Conservation (phyloP, 371 early-diverging fungal species). For the Mortierella sp. region DNA sequence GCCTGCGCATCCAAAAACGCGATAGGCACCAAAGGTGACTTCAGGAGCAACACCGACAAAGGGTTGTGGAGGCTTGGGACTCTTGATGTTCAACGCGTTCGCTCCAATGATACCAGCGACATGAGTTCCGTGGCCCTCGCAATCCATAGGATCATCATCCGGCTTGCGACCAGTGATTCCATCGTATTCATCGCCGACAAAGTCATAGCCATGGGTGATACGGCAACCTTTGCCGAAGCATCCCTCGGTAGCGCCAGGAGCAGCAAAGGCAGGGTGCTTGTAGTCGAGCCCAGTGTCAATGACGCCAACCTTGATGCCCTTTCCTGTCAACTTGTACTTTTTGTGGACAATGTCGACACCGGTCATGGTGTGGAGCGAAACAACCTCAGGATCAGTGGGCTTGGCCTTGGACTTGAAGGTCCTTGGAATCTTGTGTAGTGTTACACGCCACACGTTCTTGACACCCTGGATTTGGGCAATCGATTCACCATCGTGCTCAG, state of each 20-base stretch:
- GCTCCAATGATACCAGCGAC: conserved; percentile 67
- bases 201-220: conserved; percentile 56
- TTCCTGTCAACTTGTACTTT: conserved; percentile 63
- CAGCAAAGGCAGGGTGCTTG: conserved; percentile 63
- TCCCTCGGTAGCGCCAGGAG: conserved; percentile 28
- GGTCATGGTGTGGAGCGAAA: conserved; percentile 61
- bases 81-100: conserved; percentile 46
- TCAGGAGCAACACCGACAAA: conserved; percentile 73
- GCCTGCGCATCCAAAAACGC: conserved; percentile 70
- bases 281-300: conserved; percentile 76
- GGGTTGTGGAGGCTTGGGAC: conserved; percentile 33
- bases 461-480: conserved; percentile 30
- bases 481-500: conserved; percentile 16
- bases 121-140: conserved; percentile 64
- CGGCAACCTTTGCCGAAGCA: conserved; percentile 58
- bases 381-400: conserved; percentile 18
- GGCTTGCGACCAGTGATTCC: conserved; percentile 39
- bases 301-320: conserved; percentile 74
- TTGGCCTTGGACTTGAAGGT: conserved; percentile 6
- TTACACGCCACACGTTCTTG: conserved; percentile 47
- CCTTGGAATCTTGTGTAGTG: conserved; percentile 9
- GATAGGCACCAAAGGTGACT: conserved; percentile 67
- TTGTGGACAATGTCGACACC: conserved; percentile 66
- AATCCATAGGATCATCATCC: conserved; percentile 63
- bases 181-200: conserved; percentile 53